Evolutionary conservation across 192 early-diverging fungal species (phyloP), one percentile per base, ranked within the genome.

Genomic region (Coemansia sp.): DNA sequence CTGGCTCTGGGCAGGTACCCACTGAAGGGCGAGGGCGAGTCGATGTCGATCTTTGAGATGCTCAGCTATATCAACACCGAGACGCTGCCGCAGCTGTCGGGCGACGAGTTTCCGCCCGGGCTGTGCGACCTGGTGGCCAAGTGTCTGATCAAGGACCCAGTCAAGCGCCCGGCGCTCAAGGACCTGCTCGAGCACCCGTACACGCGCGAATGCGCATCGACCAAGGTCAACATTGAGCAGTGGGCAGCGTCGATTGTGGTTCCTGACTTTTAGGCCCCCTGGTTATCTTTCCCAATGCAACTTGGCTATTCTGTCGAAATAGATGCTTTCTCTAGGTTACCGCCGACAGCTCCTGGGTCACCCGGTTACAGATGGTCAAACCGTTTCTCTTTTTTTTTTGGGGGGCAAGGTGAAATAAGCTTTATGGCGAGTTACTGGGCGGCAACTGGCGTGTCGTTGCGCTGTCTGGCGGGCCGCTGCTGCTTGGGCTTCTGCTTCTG

Each of bases 11-110:
- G 87, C 49, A 64, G 81, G 43, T 90, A 85, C 60, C 88, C 88
- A 15, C 65, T 89, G 52, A 82, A 82, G 41, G 79, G 83, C 46
- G 89, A 87, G 42, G 76, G 70, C 28, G 82, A 79, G 60, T 72
- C 81, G 15, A 53, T 90, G 69, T 84, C 90, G 5, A 87, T 93
- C 22, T 90, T 98, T 69, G 96, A 98, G 48, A 77, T 98, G 58
- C 81, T 98, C 45, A 88, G 93, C 64, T 91, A 87, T 53, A 94
- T 98, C 60, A 87, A 87, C 2, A 87, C 91, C 58, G 91, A 96
- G 57, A 87, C 88, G 5, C 71, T 88, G 42, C 94, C 96, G 11
- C 80, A 72, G 15, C 79, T 97, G 25, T 87, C 94, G 10, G 49
- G 59, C 7, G 83, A 84, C 10, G 62, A 89, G 55, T 95, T 91